Conservation (phyloP, 768 basidiomycete species). For the Scleroderma citrinum region DNA sequence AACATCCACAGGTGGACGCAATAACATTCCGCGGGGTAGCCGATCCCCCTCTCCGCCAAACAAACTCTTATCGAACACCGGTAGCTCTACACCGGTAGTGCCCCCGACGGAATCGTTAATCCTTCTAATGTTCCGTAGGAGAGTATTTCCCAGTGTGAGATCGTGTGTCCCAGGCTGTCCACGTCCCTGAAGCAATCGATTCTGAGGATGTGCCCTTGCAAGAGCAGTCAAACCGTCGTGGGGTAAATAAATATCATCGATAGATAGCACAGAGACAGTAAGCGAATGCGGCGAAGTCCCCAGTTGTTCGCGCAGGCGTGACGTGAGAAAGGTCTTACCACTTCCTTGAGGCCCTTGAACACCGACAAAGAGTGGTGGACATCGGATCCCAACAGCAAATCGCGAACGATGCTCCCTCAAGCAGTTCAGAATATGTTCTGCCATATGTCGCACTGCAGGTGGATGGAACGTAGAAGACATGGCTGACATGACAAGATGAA, state of each 20-base stretch:
- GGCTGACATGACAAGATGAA: neutral
- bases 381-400: constrained; percentile 1
- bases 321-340: constrained; percentile 81
- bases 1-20: constrained; percentile 60
- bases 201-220: constrained; percentile 43
- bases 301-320: constrained; percentile 43
- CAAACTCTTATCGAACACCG: constrained; percentile 84
- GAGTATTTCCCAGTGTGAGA: constrained; percentile 50
- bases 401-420: constrained; percentile 27
- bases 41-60: constrained; percentile 84
- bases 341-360: constrained; percentile 93
- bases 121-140: constrained; percentile 45
- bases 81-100: constrained; percentile 42
- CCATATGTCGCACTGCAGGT: constrained; percentile 35
- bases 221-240: constrained; percentile 55
- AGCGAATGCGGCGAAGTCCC: constrained; percentile 43
- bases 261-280: constrained; percentile 59
- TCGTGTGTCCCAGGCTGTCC: constrained; percentile 95
- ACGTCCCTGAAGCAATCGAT: constrained; percentile 71
- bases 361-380: constrained; percentile 71
- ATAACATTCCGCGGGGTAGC: constrained; percentile 33
- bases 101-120: constrained; percentile 25
- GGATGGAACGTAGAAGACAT: constrained; percentile 8
- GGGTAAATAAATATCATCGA: constrained; percentile 84
- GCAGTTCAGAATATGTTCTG: constrained; percentile 34